Evolutionary conservation across 768 basidiomycete species (phyloP), one percentile per base, ranked within the genome.

Genomic region (Mrakia hoshinonis): DNA sequence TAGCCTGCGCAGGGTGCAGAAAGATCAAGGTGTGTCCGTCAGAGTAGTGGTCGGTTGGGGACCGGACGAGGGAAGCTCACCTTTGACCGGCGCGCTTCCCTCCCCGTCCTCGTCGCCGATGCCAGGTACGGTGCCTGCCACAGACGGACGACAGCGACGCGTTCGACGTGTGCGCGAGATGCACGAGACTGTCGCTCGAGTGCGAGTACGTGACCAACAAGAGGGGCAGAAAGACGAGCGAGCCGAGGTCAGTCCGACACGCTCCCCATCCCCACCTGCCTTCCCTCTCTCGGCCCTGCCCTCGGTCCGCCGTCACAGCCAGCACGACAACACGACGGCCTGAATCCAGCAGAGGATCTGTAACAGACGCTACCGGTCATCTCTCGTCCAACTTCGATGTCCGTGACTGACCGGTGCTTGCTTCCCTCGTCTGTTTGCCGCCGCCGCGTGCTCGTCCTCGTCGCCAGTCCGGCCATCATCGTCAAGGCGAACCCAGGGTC

Each of bases 131-230:
- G 11, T 61, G 58, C 36, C 58, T 61, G 9, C 34, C 34, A 1
- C 20, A 9, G n/a, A 39, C 12, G 6, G 58, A 61, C 13, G 6
- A 31, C 7, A 61, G 34, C 18, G 34, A 36, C 20, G 58, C 31
- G 20, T 38, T 36, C 36, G 58, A 61, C 9, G 58, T 61, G 18
- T 61, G 58, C 58, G 36, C n/a, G 7, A 36, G 58, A 15, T 61
- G 58, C 18, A 5, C 36, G 15, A 31, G 58, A 15, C 36, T 61
- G 58, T 34, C 5, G 3, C 36, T 61, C 15, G 58, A 31, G 13
- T 61, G 58, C 36, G 31, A 36, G 18, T 61, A 61, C 58, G 58
- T 36, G 58, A 61, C 58, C 31, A 61, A 58, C 58, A 61, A 61
- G 34, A 29, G 58, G 3, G 58, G 58, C 0, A 20, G 58, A 34